These are phyloP conservation scores for Sideroxylon spinosum DNA, from an alignment of 179 eudicot species.

Conservation along the genomic window DNA sequence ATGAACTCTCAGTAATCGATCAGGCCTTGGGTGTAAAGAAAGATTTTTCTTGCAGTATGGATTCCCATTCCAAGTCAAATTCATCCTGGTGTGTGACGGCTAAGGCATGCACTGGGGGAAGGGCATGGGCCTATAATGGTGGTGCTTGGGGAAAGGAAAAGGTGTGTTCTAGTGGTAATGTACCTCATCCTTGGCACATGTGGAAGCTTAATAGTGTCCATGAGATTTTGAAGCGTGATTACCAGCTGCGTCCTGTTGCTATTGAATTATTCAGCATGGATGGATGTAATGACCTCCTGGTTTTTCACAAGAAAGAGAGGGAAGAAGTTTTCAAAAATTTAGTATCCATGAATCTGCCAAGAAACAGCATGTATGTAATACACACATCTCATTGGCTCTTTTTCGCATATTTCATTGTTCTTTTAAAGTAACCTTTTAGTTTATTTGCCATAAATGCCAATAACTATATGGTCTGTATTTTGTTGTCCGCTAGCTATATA, in stretches of 20 bases:
- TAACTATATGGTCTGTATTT: background rate
- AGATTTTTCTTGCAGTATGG: conserved; percentile 65
- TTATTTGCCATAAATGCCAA: background rate
- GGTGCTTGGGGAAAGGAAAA: conserved; percentile 99
- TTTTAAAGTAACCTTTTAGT: background rate
- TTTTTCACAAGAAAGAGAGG: conserved; percentile 98
- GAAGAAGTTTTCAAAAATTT: conserved; percentile 94
- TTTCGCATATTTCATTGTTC: background rate
- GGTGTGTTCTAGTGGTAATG: conserved; percentile 57
- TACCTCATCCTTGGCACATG: conserved; percentile 94
- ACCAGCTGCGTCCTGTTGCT: conserved; percentile 99
- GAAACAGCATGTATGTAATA: conserved; percentile 85
- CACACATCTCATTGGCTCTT: conserved; percentile 9
- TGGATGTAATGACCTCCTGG: conserved; percentile 95
- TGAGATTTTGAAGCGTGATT: conserved; percentile 96
- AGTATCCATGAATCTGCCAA: conserved; percentile 93
- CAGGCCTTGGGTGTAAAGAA: conserved; percentile 97
- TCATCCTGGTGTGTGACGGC: conserved; percentile 64
- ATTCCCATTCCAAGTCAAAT: conserved; percentile 82
- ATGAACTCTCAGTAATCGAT: conserved; percentile 88
- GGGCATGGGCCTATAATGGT: conserved; percentile 98
- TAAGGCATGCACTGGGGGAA: conserved; percentile 65
- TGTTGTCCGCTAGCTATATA: too few relatives aligned
- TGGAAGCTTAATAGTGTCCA: conserved; percentile 99
- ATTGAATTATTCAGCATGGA: conserved; percentile 98